Evolutionary conservation across 2,329 filamentous ascomycete species (phyloP).

Genomic region (Grosmannia serpens): DNA sequence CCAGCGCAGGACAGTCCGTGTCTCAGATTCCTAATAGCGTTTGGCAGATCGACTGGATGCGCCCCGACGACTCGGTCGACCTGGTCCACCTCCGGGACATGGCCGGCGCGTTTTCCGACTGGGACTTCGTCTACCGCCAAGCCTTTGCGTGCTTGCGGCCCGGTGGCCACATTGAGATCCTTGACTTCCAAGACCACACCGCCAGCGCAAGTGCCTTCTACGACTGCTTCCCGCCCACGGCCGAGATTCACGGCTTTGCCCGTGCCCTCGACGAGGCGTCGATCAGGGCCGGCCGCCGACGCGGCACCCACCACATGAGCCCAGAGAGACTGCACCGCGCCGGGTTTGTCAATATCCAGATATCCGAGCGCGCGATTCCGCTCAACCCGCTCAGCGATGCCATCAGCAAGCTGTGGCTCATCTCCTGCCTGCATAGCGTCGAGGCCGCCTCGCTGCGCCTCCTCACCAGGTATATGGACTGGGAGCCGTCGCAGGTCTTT

Average conservation of each 20-base stretch:
- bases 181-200: constrained; percentile 25
- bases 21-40: neutral
- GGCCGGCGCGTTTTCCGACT: constrained; percentile 44
- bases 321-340: constrained; percentile 23
- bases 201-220: constrained; percentile 19
- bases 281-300: constrained; percentile 20
- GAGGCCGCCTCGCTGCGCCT: constrained; percentile 34
- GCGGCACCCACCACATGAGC: constrained; percentile 12
- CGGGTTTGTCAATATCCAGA: constrained; percentile 33
- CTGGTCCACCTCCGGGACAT: constrained; percentile 45
- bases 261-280: constrained; percentile 27
- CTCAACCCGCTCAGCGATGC: constrained; percentile 30
- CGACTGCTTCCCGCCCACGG: constrained; percentile 23
- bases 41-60: constrained; percentile 37
- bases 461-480: constrained; percentile 40
- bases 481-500: constrained; percentile 37
- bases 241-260: constrained; percentile 26
- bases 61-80: constrained; percentile 39
- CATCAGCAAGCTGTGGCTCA: constrained; percentile 32
- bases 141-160: constrained; percentile 39
- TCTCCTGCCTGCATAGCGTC: constrained; percentile 28
- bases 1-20: neutral
- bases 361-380: constrained; percentile 31
- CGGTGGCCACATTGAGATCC: constrained; percentile 41
- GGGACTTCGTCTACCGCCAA: constrained; percentile 41